Conservation (phyloP, 306 rosid genomes). For the Acacia confusa region DNA sequence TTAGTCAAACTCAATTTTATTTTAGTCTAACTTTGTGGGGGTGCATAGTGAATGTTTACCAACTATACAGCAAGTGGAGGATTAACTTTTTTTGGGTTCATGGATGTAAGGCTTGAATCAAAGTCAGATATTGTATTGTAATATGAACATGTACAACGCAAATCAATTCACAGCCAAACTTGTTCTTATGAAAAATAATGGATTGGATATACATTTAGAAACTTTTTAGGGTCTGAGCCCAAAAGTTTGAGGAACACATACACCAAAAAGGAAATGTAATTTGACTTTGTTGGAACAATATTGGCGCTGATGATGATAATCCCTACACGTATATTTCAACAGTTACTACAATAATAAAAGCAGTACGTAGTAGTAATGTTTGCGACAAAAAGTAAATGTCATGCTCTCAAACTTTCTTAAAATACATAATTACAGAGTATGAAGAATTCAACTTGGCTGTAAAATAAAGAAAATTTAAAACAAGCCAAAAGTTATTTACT, state of each 20-base stretch:
- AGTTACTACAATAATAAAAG: too few species aligned
- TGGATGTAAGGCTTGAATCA: background rate
- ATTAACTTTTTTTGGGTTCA: background rate
- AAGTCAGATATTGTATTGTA: background rate
- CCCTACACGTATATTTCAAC: background rate
- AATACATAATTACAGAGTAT: background rate
- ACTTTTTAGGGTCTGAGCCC: background rate
- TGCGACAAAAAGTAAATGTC: background rate
- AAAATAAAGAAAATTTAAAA: background rate
- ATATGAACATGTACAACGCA: background rate
- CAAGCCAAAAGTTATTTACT: background rate
- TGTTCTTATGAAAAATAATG: background rate
- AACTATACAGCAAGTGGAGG: slow-evolving; percentile 28
- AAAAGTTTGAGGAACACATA: background rate
- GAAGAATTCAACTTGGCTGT: background rate
- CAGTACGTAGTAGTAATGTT: background rate
- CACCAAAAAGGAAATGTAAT: background rate
- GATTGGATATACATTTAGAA: background rate
- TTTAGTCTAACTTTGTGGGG: background rate
- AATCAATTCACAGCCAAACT: background rate
- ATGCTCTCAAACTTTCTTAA: background rate
- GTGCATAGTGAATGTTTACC: slow-evolving; percentile 51
- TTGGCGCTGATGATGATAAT: background rate
- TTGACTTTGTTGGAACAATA: background rate
- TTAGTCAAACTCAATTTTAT: background rate